phyloP scores from a whole-genome alignment of 106 monocot genomes.

The Agapanthus africanus region DNA sequence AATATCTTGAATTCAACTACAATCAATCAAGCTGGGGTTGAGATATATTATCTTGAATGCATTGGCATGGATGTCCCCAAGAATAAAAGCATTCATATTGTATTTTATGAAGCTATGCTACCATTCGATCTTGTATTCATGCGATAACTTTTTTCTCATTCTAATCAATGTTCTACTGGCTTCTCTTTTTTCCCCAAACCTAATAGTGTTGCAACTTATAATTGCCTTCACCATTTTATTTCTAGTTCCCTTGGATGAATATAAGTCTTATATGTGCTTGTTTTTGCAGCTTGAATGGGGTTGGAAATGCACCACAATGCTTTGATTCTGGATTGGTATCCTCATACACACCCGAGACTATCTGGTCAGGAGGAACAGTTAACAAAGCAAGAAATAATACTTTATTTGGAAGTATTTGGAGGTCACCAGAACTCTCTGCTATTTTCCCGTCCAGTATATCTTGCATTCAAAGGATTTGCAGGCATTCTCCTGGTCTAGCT shows the following conservation, averaged over 20 bases:
- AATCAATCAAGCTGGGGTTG: too few species aligned
- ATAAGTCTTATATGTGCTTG: not conserved
- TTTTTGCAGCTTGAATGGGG: conserved; percentile 35
- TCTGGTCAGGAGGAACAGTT: conserved; percentile 28
- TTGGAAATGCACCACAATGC: conserved; percentile 22
- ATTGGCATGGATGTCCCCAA: too few species aligned
- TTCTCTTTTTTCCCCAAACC: not conserved
- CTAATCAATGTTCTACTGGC: not conserved
- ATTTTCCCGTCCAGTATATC: conserved; percentile 39
- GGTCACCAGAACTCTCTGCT: conserved; percentile 9
- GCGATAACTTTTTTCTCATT: not conserved
- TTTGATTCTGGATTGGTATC: conserved; percentile 13
- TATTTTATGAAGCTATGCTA: not conserved
- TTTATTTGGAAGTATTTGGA: conserved; percentile 32
- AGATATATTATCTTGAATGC: too few species aligned
- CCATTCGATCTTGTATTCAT: not conserved
- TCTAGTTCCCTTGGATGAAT: not conserved
- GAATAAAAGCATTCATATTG: too few species aligned
- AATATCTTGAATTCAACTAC: too few species aligned
- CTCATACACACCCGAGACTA: conserved; percentile 21
- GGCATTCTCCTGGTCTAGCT: too few species aligned
- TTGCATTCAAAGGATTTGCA: conserved; percentile 40
- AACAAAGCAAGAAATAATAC: conserved; percentile 8
- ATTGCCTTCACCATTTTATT: too few species aligned
- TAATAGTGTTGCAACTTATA: not conserved